Evolutionary conservation across 2,329 filamentous ascomycete species (phyloP), one percentile per base, ranked within the genome.

Genomic region (Exophiala alcalophila): DNA sequence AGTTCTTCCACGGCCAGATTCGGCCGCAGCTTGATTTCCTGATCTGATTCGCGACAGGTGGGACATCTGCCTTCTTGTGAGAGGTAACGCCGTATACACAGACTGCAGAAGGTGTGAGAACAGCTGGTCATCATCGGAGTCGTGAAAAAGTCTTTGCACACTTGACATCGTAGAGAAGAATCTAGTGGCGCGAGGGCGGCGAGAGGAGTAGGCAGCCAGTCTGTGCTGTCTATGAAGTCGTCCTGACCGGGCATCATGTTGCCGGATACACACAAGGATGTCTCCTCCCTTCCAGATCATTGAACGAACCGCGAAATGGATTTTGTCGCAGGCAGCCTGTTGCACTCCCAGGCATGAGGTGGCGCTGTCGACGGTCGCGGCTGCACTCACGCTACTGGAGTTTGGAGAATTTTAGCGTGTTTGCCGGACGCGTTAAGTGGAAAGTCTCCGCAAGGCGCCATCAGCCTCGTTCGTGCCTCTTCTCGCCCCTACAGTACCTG

Each of bases 91-190:
- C 92, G 84, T 62, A 98, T 97, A 64, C 92, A 98, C 40, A 94
- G 70, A 5, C 91, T 96, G 72, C 92, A 98, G 61, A 98, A 98
- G 0, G 92, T 97, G 63, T 98, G 92, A 40, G 81, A 85, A 68
- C 92, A 98, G 1, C 86, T 86, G 1, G 92, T 98, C 50, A 96
- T 83, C 78, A 98, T 92, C 0, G 92, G 92, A 36, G 89, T 94
- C 49, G 81, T 81, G 70, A 86, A 97, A 67, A 97, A 94, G 65
- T 98, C 94, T 63, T 97, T 97, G 78, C 92, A 98, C 47, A 98
- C 86, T 65, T 97, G 87, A 67, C 92, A 98, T 57, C 92, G 86
- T 14, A 98, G 74, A 3, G 89, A 81, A 47, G 84, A 81, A 60
- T 98, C 92, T 50, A 98, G 59, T 32, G 65, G 65, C 43, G 65